These are phyloP conservation scores for Chrysosporium keratinophilum DNA, from an alignment of 2,329 filamentous ascomycete species.

Conservation along the genomic window DNA sequence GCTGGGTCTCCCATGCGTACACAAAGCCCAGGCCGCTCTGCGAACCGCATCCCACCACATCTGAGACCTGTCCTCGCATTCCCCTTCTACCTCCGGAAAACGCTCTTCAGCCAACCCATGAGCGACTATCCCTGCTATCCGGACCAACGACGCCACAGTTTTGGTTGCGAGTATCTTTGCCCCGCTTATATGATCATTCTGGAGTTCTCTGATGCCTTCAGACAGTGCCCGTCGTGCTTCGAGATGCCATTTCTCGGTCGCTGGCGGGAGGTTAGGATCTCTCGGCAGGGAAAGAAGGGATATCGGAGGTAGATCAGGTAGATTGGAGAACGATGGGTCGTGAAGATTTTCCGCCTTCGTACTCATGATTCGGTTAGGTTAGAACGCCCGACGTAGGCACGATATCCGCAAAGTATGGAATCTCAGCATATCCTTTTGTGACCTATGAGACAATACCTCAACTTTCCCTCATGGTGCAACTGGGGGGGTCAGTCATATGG, in stretches of 20 bases:
- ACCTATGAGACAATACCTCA: not conserved
- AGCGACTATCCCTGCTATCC: slow-evolving; percentile 35
- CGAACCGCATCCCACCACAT: slow-evolving; percentile 49
- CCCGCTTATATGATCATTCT: slow-evolving; percentile 49
- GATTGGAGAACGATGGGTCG: not conserved
- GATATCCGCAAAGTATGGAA: not conserved
- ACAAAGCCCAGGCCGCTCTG: slow-evolving; percentile 52
- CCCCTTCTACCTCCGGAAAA: slow-evolving; percentile 15
- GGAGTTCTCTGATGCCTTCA: slow-evolving; percentile 41
- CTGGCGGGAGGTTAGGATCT: not conserved
- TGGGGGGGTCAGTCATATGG: not conserved
- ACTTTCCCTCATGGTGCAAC: not conserved
- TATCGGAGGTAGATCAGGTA: not conserved
- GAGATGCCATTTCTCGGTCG: slow-evolving; percentile 1
- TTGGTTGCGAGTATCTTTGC: slow-evolving; percentile 48
- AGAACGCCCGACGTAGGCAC: not conserved
- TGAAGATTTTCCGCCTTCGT: not conserved
- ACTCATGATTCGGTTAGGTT: not conserved
- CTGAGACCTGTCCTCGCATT: slow-evolving; percentile 19
- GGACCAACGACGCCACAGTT: slow-evolving; percentile 43
- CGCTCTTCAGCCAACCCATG: slow-evolving; percentile 17
- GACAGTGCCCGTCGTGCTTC: slow-evolving; percentile 39
- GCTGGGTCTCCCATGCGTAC: slow-evolving; percentile 55
- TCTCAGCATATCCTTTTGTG: not conserved
- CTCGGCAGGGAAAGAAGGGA: not conserved